Conservation (phyloP, 2,329 filamentous ascomycete species). For the Ophiobolus disseminans region DNA sequence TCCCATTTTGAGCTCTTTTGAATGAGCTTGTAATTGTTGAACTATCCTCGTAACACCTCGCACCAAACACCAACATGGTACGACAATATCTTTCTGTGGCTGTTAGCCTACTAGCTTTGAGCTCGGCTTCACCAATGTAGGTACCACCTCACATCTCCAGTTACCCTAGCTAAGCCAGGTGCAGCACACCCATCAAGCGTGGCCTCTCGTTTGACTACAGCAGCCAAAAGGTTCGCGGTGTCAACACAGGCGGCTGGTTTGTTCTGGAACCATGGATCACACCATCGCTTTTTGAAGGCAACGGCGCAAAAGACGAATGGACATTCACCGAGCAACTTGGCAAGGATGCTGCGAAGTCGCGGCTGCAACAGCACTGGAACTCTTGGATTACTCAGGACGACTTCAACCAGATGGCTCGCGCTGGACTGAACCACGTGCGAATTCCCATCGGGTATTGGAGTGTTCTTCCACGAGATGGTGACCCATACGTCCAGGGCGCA, state of each 20-base stretch:
- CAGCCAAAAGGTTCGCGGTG: conserved; percentile 64
- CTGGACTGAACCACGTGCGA: conserved; percentile 68
- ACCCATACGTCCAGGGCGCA: conserved; percentile 69
- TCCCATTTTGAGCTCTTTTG: no score
- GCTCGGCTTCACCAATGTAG: conserved; percentile 42
- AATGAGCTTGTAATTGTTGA: conserved; percentile 15
- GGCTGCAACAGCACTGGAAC: conserved; percentile 64
- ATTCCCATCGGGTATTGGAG: conserved; percentile 74
- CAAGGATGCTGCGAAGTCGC: conserved; percentile 54
- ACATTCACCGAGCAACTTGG: conserved; percentile 60
- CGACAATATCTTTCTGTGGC: conserved; percentile 33
- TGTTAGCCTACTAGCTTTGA: conserved; percentile 40
- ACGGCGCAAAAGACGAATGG: conserved; percentile 65
- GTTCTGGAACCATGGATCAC: conserved; percentile 71
- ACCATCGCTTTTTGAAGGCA: conserved; percentile 64
- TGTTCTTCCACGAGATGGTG: conserved; percentile 57
- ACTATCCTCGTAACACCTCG: conserved; percentile 13
- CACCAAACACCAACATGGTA: conserved; percentile 30
- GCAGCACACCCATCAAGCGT: conserved; percentile 34
- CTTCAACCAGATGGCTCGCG: conserved; percentile 62
- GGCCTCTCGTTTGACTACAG: conserved; percentile 60
- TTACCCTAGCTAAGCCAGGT: not conserved
- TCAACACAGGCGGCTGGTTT: conserved; percentile 71
- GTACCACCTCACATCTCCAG: conserved; percentile 5
- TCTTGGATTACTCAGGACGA: conserved; percentile 64